Percentiles rank a stretch among this genome's conserved stretches.
phyloP scores from a whole-genome alignment of 2,329 filamentous ascomycete genomes.

The Cladophialophora carrionii region DNA sequence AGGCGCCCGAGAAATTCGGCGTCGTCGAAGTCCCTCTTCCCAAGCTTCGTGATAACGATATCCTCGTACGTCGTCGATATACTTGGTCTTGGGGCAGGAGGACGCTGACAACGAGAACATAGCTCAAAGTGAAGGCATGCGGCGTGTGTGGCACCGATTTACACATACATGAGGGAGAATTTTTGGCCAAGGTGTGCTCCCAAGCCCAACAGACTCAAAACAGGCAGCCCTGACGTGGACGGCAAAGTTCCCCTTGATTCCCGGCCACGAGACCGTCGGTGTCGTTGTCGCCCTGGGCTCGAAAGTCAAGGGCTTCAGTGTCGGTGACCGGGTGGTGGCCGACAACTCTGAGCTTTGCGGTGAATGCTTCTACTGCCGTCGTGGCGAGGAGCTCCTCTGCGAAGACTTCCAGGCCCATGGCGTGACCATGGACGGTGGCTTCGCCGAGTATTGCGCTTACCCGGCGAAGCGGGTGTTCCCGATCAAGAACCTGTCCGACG shows the following conservation, averaged over 20 bases:
- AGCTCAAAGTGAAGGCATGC: slow-evolving; percentile 69
- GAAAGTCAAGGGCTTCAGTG: slow-evolving; percentile 62
- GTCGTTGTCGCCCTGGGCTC: slow-evolving; percentile 63
- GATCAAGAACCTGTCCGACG: slow-evolving; percentile 66
- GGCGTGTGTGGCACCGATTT: slow-evolving; percentile 64
- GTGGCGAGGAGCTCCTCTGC: slow-evolving; percentile 69
- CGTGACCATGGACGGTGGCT: slow-evolving; percentile 65
- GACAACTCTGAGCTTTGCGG: slow-evolving; percentile 64
- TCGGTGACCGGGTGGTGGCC: slow-evolving; percentile 67
- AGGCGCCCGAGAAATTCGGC: slow-evolving; percentile 64
- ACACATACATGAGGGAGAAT: slow-evolving; percentile 67
- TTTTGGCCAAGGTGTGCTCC: slow-evolving; percentile 56
- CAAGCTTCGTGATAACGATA: slow-evolving; percentile 61
- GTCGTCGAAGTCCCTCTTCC: slow-evolving; percentile 67
- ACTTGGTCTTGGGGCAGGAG: slow-evolving; percentile 17
- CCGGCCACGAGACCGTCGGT: slow-evolving; percentile 69
- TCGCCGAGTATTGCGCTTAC: slow-evolving; percentile 67
- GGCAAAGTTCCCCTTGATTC: slow-evolving; percentile 64
- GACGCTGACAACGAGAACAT: slow-evolving; percentile 39
- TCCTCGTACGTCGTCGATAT: slow-evolving; percentile 50
- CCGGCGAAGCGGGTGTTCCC: slow-evolving; percentile 63
- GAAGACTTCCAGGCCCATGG: slow-evolving; percentile 69
- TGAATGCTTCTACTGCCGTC: slow-evolving; percentile 73
- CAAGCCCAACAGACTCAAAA: slow-evolving; percentile 17
- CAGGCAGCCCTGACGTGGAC: slow-evolving; percentile 11